These are phyloP conservation scores for Tricholoma sp. DNA, from an alignment of 768 basidiomycete genomes.

Conservation along the genomic window DNA sequence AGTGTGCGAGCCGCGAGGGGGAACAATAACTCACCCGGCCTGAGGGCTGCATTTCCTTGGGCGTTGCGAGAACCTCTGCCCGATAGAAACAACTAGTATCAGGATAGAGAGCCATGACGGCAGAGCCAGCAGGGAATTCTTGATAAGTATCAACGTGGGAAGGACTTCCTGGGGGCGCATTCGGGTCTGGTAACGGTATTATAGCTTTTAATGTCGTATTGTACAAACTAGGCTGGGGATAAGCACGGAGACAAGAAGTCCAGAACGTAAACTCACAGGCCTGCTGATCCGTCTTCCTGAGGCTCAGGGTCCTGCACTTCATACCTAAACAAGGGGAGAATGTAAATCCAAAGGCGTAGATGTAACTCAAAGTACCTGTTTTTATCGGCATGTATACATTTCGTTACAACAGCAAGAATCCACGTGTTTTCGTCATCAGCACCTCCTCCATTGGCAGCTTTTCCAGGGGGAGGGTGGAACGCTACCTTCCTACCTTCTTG, in stretches of 20 bases:
- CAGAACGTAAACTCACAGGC: conserved; percentile 34
- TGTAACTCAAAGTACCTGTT: conserved; percentile 42
- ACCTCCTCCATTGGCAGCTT: conserved; percentile 34
- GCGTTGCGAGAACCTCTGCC: conserved; percentile 75
- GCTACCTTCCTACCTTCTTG: conserved; percentile 76
- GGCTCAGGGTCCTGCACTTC: conserved; percentile 85
- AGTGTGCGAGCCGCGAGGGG: not conserved
- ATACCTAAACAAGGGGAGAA: conserved; percentile 42
- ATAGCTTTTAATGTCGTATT: conserved; percentile 65
- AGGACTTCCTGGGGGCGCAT: conserved; percentile 48
- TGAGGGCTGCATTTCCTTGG: conserved; percentile 32
- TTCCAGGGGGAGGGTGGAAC: conserved; percentile 64
- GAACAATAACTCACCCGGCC: conserved; percentile 26
- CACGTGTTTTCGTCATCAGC: conserved; percentile 57
- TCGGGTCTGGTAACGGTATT: conserved; percentile 77
- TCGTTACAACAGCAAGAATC: conserved; percentile 76
- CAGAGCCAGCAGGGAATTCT: conserved; percentile 65
- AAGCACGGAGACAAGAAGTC: not conserved
- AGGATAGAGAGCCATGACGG: conserved; percentile 84
- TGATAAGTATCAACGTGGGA: conserved; percentile 67
- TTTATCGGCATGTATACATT: conserved; percentile 67
- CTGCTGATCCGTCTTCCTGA: conserved; percentile 74
- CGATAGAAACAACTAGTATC: conserved; percentile 91
- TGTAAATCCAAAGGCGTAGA: not conserved
- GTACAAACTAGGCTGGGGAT: conserved; percentile 44